These are phyloP conservation scores for Brassica cretica DNA, from an alignment of 345 rosid genomes.

Conservation along the genomic window DNA sequence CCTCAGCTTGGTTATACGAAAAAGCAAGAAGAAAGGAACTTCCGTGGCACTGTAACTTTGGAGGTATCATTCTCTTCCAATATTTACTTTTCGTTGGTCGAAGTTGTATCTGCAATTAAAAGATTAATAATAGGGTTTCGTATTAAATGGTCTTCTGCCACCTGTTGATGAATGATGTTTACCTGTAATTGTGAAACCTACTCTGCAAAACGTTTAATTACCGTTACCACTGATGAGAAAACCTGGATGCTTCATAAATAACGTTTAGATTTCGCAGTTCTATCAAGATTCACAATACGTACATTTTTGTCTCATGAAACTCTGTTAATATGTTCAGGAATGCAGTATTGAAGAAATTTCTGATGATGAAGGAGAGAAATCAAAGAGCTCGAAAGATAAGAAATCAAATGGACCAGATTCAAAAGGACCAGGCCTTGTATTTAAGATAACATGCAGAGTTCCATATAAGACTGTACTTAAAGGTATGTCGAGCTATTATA, in stretches of 20 bases:
- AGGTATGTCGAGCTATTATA: conserved; percentile 42
- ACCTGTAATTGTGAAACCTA: not conserved
- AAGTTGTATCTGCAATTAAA: not conserved
- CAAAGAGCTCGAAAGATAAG: conserved; percentile 85
- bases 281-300: not conserved
- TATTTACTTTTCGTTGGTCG: not conserved
- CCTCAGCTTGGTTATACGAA: conserved; percentile 93
- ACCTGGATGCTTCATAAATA: not conserved
- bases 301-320: conserved; percentile 4
- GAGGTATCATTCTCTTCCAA: conserved; percentile 59
- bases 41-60: conserved; percentile 89
- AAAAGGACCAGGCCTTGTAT: conserved; percentile 65
- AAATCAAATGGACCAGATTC: conserved; percentile 87
- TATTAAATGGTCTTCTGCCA: conserved; percentile 1
- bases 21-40: conserved; percentile 92
- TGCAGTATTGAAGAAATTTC: conserved; percentile 74
- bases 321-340: conserved; percentile 53
- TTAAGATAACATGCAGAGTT: conserved; percentile 86
- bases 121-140: not conserved
- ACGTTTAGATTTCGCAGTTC: not conserved
- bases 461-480: conserved; percentile 88
- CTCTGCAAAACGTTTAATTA: not conserved
- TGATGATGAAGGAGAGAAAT: conserved; percentile 73
- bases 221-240: conserved; percentile 3
- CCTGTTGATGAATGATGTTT: not conserved